Conservation (phyloP, 176 grass and related monocot genomes). For the Zoysia pacifica region DNA sequence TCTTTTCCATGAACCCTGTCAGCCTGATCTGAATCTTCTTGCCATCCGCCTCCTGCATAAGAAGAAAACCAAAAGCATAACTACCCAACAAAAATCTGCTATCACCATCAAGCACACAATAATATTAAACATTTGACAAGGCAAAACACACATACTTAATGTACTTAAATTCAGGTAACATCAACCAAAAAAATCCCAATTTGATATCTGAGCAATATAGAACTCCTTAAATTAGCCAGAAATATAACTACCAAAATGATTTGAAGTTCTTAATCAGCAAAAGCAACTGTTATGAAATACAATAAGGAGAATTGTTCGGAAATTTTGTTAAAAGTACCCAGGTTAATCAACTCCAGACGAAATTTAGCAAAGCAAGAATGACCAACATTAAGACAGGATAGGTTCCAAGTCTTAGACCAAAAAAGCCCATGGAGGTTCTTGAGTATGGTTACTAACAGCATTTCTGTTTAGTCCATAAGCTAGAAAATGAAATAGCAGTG, state of each 20-base stretch:
- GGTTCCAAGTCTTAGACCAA: not conserved
- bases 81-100: not conserved
- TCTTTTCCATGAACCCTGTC: constrained; percentile 99
- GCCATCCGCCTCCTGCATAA: constrained; percentile 69
- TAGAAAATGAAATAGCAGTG: constrained; percentile 3
- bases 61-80: not conserved
- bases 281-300: not conserved
- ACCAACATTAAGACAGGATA: not conserved
- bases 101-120: not conserved
- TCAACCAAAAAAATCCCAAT: not conserved
- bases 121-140: not conserved
- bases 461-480: constrained; percentile 9
- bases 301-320: not conserved
- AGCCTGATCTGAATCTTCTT: constrained; percentile 96
- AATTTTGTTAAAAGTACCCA: not conserved
- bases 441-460: not conserved
- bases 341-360: not conserved
- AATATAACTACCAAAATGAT: not conserved
- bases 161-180: not conserved
- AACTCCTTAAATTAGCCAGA: not conserved
- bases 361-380: constrained; percentile 14
- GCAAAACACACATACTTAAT: not conserved
- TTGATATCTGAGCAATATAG: not conserved
- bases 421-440: not conserved
- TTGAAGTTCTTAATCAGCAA: not conserved